Evolutionary conservation across 345 rosid genomes (phyloP), one percentile per base, ranked within the genome.

Genomic region (Noccaea bulbosa): DNA sequence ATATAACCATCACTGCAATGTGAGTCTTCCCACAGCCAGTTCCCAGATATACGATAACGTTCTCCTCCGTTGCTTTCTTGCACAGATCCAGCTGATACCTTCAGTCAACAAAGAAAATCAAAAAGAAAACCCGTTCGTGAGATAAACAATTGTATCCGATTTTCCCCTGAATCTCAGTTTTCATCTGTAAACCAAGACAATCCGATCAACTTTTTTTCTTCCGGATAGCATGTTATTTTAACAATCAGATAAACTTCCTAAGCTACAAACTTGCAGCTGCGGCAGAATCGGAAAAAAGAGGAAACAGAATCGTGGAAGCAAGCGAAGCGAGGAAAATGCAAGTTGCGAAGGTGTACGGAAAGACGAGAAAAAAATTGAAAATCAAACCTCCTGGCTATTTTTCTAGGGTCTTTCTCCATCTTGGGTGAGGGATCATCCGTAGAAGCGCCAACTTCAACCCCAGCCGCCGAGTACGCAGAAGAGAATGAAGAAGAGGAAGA

Each of bases 11-110:
- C 67, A 90, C 93, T 5, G 96, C 94, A 50, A 93, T 90, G 76
- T 90, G 98, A 9, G 98, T 93, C 82, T 93, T 93, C 68, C 98
- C 98, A 73, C 88, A 85, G 53, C 98, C 98, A 9, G 98, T 93
- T 71, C 81, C 97, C 77, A 93, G 49, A 76, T 82, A 90, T 12
- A 93, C 96, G 48, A 93, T 87, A 52, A 86, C 70, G 62, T 93
- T 90, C 84, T 86, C 96, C 72, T 86, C 85, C 81, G 78, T 5
- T 14, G 98, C 98, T 79, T 84, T 88, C 84, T 87, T 58, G 79
- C 91, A 93, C 49, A 93, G 71, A 52, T 93, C 97, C 82, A 93
- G 53, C 71, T 93, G 98, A 83, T 93, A 93, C 79, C 98, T 93
- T 62, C 47, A 67, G 1, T 43, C 55, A 66, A 6, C 11, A 71